Percentiles rank a stretch among this genome's conserved stretches.
Conservation (phyloP, 768 basidiomycete genomes). For the Mycena latifolia region DNA sequence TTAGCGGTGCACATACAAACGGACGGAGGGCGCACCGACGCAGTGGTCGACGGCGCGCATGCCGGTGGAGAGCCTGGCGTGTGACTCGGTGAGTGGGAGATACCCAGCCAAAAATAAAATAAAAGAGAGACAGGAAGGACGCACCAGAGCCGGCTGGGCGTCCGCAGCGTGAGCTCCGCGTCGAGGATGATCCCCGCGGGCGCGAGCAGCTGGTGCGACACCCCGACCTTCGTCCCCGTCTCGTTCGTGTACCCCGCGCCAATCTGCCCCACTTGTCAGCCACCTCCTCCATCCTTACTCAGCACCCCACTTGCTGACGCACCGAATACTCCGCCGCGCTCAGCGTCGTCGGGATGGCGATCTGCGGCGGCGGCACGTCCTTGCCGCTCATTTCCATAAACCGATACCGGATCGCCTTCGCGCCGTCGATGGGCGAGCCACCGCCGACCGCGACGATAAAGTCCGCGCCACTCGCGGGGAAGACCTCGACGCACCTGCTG, state of each 20-base stretch:
- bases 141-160: constrained; percentile 83
- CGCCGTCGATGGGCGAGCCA: constrained; percentile 84
- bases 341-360: constrained; percentile 86
- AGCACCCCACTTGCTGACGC: too few species aligned
- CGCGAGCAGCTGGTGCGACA: constrained; percentile 67
- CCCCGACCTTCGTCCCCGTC: constrained; percentile 71
- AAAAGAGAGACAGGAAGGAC: constrained; percentile 12
- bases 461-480: constrained; percentile 71
- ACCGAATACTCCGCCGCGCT: constrained; percentile 85
- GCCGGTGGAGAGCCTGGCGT: constrained; percentile 84
- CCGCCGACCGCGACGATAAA: constrained; percentile 82
- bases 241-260: constrained; percentile 82
- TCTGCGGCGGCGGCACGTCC: constrained; percentile 64
- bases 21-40: constrained; percentile 62
- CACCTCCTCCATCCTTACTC: too few species aligned
- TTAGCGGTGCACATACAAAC: not conserved
- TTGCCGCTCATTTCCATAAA: constrained; percentile 69
- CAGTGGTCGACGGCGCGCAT: constrained; percentile 85
- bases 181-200: constrained; percentile 85
- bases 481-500: constrained; percentile 64
- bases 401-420: constrained; percentile 78
- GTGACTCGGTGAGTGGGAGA: too few species aligned
- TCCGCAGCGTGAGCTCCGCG: constrained; percentile 77
- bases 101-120: constrained; percentile 29
- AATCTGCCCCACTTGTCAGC: too few species aligned